These are phyloP conservation scores for Coemansia sp. DNA, from an alignment of 192 early-diverging fungal genomes.

Conservation along the genomic window DNA sequence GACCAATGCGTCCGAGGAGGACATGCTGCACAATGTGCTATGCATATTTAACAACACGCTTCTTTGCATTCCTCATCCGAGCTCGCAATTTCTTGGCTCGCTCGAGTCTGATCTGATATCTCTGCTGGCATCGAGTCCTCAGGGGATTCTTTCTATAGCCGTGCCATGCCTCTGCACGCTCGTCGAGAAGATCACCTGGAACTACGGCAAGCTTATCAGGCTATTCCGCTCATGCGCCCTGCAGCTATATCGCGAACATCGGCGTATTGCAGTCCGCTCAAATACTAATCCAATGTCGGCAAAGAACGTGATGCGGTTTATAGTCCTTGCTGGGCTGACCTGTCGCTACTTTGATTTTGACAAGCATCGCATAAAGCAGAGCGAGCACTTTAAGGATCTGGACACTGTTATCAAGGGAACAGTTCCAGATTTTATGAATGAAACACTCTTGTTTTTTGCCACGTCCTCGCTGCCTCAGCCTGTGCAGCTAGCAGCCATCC, in stretches of 20 bases:
- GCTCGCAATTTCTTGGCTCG: slow-evolving; percentile 56
- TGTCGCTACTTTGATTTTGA: slow-evolving; percentile 85
- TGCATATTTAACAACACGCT: slow-evolving; percentile 58
- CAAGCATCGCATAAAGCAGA: slow-evolving; percentile 38
- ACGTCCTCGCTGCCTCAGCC: slow-evolving; percentile 21
- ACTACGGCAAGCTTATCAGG: slow-evolving; percentile 55
- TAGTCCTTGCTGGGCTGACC: slow-evolving; percentile 72
- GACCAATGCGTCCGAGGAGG: slow-evolving; percentile 52
- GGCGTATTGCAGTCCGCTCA: slow-evolving; percentile 30
- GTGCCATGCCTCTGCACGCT: slow-evolving; percentile 76
- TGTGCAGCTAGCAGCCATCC: slow-evolving; percentile 60
- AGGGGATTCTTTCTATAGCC: slow-evolving; percentile 63
- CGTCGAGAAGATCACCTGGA: slow-evolving; percentile 62
- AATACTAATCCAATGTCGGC: slow-evolving; percentile 22
- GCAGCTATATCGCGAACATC: slow-evolving; percentile 58
- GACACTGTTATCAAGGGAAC: slow-evolving; percentile 28
- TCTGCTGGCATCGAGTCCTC: slow-evolving; percentile 60
- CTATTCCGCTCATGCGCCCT: slow-evolving; percentile 57
- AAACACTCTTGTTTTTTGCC: slow-evolving; percentile 53
- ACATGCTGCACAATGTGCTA: slow-evolving; percentile 57
- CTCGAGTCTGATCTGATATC: slow-evolving; percentile 66
- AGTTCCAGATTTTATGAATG: slow-evolving; percentile 38
- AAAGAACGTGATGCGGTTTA: slow-evolving; percentile 64
- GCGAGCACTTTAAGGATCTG: slow-evolving; percentile 42
- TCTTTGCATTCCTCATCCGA: slow-evolving; percentile 53